Conservation (phyloP, 495 filamentous ascomycete genomes). For the Trichodelitschia bisporula region DNA sequence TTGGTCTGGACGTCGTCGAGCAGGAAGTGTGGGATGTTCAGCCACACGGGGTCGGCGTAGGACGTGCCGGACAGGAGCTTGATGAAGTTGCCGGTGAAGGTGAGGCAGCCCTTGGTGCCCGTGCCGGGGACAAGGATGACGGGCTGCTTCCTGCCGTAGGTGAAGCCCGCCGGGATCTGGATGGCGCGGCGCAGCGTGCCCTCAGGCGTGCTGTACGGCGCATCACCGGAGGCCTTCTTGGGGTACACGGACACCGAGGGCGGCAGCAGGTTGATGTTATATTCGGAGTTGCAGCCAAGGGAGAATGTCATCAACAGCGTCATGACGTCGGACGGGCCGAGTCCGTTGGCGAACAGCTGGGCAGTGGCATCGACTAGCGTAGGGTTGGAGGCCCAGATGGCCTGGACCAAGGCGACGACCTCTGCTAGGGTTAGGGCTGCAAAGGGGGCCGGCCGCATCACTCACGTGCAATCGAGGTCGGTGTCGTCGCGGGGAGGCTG, state of each 20-base stretch:
- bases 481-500: no score
- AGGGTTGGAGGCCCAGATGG: no score
- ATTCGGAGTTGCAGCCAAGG: slow-evolving; percentile 3
- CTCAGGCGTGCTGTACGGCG: slow-evolving; percentile 20
- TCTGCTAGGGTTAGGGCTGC: no score
- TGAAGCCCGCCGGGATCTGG: slow-evolving; percentile 20
- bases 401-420: no score
- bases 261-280: slow-evolving; percentile 2
- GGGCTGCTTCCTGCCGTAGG: slow-evolving; percentile 16
- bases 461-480: no score
- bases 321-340: not conserved
- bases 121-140: slow-evolving; percentile 25
- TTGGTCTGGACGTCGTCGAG: slow-evolving; percentile 20
- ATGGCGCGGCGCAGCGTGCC: slow-evolving; percentile 16
- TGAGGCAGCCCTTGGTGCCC: slow-evolving; percentile 15
- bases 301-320: not conserved
- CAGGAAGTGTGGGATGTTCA: slow-evolving; percentile 21
- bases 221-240: slow-evolving; percentile 14
- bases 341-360: not conserved
- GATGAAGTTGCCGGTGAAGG: slow-evolving; percentile 20
- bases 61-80: slow-evolving; percentile 14
- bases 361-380: no score
- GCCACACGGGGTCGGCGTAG: slow-evolving; percentile 22
- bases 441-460: no score
- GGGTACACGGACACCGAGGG: slow-evolving; percentile 10